phyloP scores from a whole-genome alignment of 2,329 filamentous ascomycete genomes.

The Myriosclerotinia duriaeana region DNA sequence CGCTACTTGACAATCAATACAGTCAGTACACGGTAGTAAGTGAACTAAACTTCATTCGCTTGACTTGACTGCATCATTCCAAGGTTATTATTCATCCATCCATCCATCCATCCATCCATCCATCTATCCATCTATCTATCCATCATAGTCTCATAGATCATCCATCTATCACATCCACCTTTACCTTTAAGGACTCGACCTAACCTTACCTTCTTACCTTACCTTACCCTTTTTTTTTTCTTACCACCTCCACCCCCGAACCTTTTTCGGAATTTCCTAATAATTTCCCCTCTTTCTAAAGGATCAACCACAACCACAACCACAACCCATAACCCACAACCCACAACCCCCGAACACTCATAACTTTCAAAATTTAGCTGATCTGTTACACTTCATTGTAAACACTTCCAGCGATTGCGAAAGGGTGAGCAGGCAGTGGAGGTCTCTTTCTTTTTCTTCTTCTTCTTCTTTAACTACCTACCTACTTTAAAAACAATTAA shows the following conservation, averaged over 20 bases:
- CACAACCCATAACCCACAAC: too few relatives aligned
- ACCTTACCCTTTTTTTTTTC: not conserved
- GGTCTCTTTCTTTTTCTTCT: not conserved
- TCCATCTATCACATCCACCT: not conserved
- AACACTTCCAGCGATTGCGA: constrained; percentile 20
- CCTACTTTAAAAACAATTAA: constrained; percentile 24
- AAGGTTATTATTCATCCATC: too few relatives aligned
- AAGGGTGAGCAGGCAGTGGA: constrained; percentile 25
- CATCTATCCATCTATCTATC: not conserved
- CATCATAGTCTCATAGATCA: too few relatives aligned
- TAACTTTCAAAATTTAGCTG: constrained; percentile 1
- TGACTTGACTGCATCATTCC: too few relatives aligned
- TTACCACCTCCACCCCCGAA: too few relatives aligned
- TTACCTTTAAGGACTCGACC: not conserved
- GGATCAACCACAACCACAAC: not conserved
- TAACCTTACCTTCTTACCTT: not conserved
- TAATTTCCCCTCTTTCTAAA: constrained; percentile 23
- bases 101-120: not conserved
- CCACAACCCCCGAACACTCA: not conserved
- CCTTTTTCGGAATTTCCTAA: too few relatives aligned
- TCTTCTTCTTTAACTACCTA: constrained; percentile 1
- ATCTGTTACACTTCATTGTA: constrained; percentile 19
- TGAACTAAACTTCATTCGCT: too few relatives aligned
- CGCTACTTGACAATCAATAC: too few relatives aligned
- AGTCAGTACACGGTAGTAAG: too few relatives aligned